Conservation (phyloP, 192 early-diverging fungal species). For the Podochytrium sp. region DNA sequence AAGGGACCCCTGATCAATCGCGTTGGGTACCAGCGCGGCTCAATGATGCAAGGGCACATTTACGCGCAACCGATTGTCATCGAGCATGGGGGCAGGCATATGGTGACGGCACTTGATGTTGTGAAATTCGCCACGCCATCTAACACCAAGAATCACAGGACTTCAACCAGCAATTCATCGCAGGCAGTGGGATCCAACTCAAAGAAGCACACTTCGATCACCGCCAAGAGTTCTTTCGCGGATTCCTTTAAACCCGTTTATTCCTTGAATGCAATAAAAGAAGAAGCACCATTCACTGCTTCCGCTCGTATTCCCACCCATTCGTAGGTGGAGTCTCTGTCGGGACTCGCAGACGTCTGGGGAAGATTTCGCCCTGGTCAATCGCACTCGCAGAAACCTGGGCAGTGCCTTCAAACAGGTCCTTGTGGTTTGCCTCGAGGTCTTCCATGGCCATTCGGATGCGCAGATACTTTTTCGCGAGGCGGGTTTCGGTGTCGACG, state of each 20-base stretch:
- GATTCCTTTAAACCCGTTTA: neutral
- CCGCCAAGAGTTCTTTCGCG: neutral
- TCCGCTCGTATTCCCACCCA: conserved; percentile 53
- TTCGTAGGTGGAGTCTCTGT: conserved; percentile 51
- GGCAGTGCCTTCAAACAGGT: conserved; percentile 51
- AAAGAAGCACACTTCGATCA: conserved; percentile 25
- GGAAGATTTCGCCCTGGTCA: conserved; percentile 37
- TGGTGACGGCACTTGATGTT: neutral
- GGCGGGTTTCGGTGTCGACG: conserved; percentile 27
- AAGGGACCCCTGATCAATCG: neutral
- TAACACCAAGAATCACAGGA: no score
- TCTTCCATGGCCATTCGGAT: conserved; percentile 56
- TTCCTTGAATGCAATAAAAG: conserved; percentile 10
- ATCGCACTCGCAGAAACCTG: conserved; percentile 20
- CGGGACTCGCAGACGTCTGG: conserved; percentile 44
- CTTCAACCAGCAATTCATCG: conserved; percentile 42
- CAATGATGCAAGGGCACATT: conserved; percentile 36
- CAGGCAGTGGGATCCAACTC: conserved; percentile 35
- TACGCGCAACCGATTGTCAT: conserved; percentile 48
- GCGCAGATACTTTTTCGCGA: conserved; percentile 41
- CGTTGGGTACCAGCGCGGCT: neutral
- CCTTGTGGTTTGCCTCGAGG: conserved; percentile 43
- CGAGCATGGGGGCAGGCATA: conserved; percentile 21
- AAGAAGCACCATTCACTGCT: neutral
- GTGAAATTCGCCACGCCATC: no score